Evolutionary conservation across 2,329 filamentous ascomycete species (phyloP), one percentile per base, ranked within the genome.

Genomic region (Claviceps africana): DNA sequence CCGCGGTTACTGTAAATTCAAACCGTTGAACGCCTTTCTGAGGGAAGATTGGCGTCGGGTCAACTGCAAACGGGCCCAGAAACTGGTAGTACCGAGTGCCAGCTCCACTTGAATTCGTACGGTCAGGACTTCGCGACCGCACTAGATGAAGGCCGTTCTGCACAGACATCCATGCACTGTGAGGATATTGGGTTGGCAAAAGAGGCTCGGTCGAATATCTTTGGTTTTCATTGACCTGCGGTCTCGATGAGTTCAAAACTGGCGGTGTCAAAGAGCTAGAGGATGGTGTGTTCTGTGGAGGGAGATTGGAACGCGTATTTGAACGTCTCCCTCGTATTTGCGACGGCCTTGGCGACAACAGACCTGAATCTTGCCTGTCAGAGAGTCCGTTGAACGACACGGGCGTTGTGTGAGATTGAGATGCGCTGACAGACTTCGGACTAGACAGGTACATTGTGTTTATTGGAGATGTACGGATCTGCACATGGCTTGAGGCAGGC

Each of bases 41-140:
- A 1, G 70, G 66, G 37, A 52, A 66, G 48, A 65, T 62, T 48
- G 56, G 55, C 30, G 69, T 55, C 0, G 83, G 83, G 1, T 58
- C 56, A 7, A 78, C 59, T 1, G 71, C 67, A 52, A 83, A 77
- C 0, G 62, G 65, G 54, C 73, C 73, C 19, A 85, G 66, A 48
- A 73, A 76, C 56, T 83, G 79, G 59, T 84, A 86, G 50, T 77
- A 66, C 5, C 68, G 68, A 55, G 67, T 67, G 7, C 51, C 49
- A 9, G 53, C 45, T 1, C 55, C 54, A 6, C 52, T 53, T n/a
- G 48, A 35, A 6, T 68, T 62, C n/a, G 69, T 59, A 48, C 74
- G 69, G 40, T 62, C 66, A 2, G 77, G 77, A 55, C 76, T 80
- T 21, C 73, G 69, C 15, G 72, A 58, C 33, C 67, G 60, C n/a